A percentile compares a stretch with the other conserved stretches of the same genome.
Evolutionary conservation across 371 early-diverging fungal genomes (phyloP).

Genomic region (Mortierella sp.): DNA sequence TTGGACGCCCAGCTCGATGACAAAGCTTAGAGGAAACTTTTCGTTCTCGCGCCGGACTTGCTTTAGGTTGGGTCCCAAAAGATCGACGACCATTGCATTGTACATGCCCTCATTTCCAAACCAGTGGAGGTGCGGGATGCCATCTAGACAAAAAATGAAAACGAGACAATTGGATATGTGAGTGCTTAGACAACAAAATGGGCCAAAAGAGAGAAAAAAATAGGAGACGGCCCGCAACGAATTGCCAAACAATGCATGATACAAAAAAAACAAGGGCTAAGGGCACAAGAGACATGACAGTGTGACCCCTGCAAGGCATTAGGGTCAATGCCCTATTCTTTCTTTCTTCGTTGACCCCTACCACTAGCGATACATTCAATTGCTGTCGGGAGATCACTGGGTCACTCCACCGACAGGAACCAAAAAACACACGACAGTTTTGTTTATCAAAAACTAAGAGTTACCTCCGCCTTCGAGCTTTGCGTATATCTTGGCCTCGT

Average conservation of each 20-base stretch:
- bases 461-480: slow-evolving; percentile 68
- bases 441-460: slow-evolving; percentile 24
- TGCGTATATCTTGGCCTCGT: slow-evolving; percentile 68
- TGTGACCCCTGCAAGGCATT: slow-evolving; percentile 8
- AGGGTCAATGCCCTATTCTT: not conserved
- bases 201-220: slow-evolving; percentile 8
- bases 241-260: slow-evolving; percentile 7
- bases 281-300: not conserved
- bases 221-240: not conserved
- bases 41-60: slow-evolving; percentile 76
- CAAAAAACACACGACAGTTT: not conserved
- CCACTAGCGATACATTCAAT: not conserved
- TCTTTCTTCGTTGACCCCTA: not conserved
- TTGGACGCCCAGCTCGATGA: slow-evolving; percentile 68
- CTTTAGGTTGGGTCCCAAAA: slow-evolving; percentile 96
- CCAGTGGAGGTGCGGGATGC: slow-evolving; percentile 89
- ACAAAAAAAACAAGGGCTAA: slow-evolving; percentile 2
- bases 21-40: slow-evolving; percentile 63
- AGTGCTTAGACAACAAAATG: not conserved
- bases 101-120: slow-evolving; percentile 93
- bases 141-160: slow-evolving; percentile 60
- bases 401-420: not conserved
- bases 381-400: not conserved
- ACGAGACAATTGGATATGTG: not conserved
- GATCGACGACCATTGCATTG: slow-evolving; percentile 94